These are phyloP conservation scores for Pseudotulostoma volvatum DNA, from an alignment of 495 filamentous ascomycete species.

Conservation along the genomic window DNA sequence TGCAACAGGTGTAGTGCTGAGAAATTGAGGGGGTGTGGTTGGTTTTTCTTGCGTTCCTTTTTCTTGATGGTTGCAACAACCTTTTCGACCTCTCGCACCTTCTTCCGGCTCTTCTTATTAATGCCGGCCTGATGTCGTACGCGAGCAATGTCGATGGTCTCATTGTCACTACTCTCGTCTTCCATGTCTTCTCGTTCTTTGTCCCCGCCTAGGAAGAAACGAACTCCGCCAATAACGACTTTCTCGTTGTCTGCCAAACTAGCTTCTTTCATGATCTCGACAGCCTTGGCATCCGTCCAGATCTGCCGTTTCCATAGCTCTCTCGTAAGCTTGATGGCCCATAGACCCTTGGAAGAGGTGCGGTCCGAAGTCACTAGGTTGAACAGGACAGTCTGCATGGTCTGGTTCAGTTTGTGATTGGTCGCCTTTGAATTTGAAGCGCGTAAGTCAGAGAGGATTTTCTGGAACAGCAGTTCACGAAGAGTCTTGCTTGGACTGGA, in stretches of 20 bases:
- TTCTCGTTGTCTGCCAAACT: constrained; percentile 72
- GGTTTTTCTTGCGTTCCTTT: constrained; percentile 74
- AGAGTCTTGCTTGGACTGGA: constrained; percentile 76
- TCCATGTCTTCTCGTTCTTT: constrained; percentile 84
- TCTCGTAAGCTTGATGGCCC: constrained; percentile 81
- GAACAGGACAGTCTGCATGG: constrained; percentile 81
- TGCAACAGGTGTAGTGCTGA: constrained; percentile 93
- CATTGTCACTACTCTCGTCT: constrained; percentile 72
- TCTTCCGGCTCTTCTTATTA: constrained; percentile 92
- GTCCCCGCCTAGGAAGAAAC: constrained; percentile 92
- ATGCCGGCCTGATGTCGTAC: constrained; percentile 72
- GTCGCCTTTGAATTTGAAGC: constrained; percentile 67
- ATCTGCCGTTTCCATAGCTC: constrained; percentile 81
- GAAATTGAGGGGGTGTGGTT: constrained; percentile 82
- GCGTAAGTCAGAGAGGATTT: constrained; percentile 79
- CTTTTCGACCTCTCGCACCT: constrained; percentile 57
- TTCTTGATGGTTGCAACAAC: constrained; percentile 62
- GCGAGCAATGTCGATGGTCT: constrained; percentile 59
- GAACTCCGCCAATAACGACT: constrained; percentile 67
- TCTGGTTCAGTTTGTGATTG: constrained; percentile 84
- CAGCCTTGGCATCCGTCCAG: constrained; percentile 76
- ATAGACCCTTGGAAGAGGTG: constrained; percentile 69
- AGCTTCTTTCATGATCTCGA: constrained; percentile 90
- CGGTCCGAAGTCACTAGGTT: constrained; percentile 78
- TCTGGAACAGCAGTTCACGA: constrained; percentile 67